Percentiles rank a stretch among this genome's conserved stretches.
Conservation (phyloP, 805 yeast genomes). For the Pichia sporocuriosa region DNA sequence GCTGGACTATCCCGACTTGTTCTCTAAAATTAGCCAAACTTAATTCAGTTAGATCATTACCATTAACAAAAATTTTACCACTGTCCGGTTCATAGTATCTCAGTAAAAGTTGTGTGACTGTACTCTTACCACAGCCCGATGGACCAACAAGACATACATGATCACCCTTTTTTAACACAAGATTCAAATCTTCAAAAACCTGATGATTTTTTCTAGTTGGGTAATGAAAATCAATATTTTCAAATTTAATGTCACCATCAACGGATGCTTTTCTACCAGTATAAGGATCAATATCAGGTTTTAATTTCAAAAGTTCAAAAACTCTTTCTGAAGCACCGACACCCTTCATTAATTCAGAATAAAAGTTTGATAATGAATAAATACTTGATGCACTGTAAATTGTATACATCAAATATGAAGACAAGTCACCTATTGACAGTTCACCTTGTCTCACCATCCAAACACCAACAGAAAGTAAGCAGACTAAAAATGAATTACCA, state of each 20-base stretch:
- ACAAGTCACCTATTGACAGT: slow-evolving; percentile 78
- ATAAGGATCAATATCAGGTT: slow-evolving; percentile 64
- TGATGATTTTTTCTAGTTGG: slow-evolving; percentile 74
- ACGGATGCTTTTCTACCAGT: slow-evolving; percentile 45
- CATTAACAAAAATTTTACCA: slow-evolving; percentile 64
- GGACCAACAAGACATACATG: slow-evolving; percentile 93
- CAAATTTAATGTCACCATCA: slow-evolving; percentile 54
- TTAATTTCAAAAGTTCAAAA: slow-evolving; percentile 76
- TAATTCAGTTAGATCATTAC: slow-evolving; percentile 52
- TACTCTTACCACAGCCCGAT: slow-evolving; percentile 94
- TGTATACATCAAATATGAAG: slow-evolving; percentile 93
- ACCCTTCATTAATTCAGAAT: slow-evolving; percentile 94
- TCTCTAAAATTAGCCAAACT: slow-evolving; percentile 69
- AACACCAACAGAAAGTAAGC: slow-evolving; percentile 73
- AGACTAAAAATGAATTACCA: slow-evolving; percentile 76
- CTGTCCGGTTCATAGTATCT: slow-evolving; percentile 74
- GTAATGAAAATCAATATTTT: slow-evolving; percentile 62
- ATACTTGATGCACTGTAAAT: slow-evolving; percentile 91
- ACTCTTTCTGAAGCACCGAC: slow-evolving; percentile 92
- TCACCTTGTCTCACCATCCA: slow-evolving; percentile 72
- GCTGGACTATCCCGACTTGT: slow-evolving; percentile 84
- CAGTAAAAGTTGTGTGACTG: slow-evolving; percentile 70
- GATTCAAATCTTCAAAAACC: slow-evolving; percentile 55
- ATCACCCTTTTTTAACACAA: slow-evolving; percentile 68
- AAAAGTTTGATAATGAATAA: slow-evolving; percentile 84